Evolutionary conservation across 371 early-diverging fungal genomes (phyloP).

Genomic region (Mucor plumbeus): DNA sequence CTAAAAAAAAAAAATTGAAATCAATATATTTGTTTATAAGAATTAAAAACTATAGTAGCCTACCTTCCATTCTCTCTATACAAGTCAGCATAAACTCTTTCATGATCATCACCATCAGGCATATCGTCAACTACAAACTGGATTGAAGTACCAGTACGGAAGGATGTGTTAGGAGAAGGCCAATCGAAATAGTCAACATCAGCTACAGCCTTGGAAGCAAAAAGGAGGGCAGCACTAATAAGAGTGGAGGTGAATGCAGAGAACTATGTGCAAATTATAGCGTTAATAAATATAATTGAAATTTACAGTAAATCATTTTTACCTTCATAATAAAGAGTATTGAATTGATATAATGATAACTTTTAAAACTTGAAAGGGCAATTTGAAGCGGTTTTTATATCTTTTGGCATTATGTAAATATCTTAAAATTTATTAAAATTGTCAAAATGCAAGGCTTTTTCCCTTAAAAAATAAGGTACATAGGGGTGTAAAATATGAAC

Average conservation of each 20-base stretch:
- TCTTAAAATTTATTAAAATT: not conserved
- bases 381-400: constrained; percentile 1
- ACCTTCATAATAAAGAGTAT: constrained; percentile 18
- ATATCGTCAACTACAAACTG: constrained; percentile 23
- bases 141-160: constrained; percentile 12
- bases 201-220: constrained; percentile 18
- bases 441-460: not conserved
- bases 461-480: not conserved
- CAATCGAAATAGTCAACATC: constrained; percentile 19
- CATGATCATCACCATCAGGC: constrained; percentile 22
- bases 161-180: constrained; percentile 9
- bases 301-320: not conserved
- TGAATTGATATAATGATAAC: constrained; percentile 1
- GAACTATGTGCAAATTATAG: constrained; percentile 11
- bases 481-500: not conserved
- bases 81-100: constrained; percentile 20
- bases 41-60: not conserved
- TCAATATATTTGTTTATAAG: not conserved
- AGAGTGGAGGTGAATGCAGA: constrained; percentile 17
- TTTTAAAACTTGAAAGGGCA: constrained; percentile 1
- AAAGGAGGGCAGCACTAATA: constrained; percentile 7
- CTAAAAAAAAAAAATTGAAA: not conserved
- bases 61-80: constrained; percentile 20
- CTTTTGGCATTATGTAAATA: not conserved
- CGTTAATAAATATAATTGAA: not conserved